Conservation (phyloP, 2,329 filamentous ascomycete species). For the Cladorrhinum sp. region DNA sequence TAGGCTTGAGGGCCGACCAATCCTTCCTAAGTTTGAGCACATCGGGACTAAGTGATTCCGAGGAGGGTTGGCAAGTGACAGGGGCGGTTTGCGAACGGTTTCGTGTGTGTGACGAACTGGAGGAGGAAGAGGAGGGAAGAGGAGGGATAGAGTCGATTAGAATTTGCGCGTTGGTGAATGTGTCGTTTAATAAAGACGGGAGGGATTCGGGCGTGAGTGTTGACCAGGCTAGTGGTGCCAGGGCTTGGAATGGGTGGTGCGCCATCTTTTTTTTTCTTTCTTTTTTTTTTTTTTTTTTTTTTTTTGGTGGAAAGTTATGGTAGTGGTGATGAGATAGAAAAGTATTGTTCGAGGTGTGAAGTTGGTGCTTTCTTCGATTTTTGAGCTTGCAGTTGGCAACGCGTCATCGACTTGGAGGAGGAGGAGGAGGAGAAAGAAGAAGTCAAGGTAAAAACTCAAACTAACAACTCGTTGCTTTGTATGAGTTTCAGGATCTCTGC, state of each 20-base stretch:
- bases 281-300: background rate
- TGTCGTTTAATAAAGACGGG: constrained; percentile 7
- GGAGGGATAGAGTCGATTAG: constrained; percentile 28
- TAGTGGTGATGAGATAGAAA: no score
- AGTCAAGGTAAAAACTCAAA: no score
- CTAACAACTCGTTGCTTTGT: no score
- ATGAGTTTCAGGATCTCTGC: no score
- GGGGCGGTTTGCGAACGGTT: constrained; percentile 25
- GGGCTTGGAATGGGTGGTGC: constrained; percentile 28
- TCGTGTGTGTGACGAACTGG: constrained; percentile 37
- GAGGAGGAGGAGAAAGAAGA: background rate
- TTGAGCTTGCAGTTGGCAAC: background rate
- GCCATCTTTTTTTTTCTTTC: background rate
- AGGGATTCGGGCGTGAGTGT: constrained; percentile 20
- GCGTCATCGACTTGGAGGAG: background rate
- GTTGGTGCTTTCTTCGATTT: background rate
- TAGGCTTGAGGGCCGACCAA: constrained; percentile 81
- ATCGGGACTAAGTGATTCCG: constrained; percentile 38
- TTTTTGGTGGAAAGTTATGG: background rate
- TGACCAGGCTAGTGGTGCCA: constrained; percentile 25
- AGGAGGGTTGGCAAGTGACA: constrained; percentile 39
- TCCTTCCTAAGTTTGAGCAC: constrained; percentile 61
- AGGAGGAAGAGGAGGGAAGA: background rate
- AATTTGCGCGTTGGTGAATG: constrained; percentile 24
- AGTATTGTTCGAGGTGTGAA: background rate